phyloP scores from a whole-genome alignment of 2,329 filamentous ascomycete species.

The Aureobasidium sp. region DNA sequence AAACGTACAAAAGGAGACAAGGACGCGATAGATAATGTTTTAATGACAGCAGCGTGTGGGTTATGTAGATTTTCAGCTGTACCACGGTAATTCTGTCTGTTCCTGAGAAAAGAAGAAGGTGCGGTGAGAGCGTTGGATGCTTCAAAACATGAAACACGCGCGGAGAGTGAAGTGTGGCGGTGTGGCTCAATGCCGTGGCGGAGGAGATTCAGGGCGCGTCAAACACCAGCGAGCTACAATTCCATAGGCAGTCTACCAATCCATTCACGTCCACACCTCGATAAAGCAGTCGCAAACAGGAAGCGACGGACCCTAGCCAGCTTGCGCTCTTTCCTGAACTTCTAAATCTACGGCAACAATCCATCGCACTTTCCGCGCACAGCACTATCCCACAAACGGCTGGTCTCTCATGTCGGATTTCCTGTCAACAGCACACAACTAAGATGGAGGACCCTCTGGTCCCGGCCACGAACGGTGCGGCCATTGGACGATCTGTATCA shows the following conservation, averaged over 20 bases:
- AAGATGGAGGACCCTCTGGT: slow-evolving; percentile 31
- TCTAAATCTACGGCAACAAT: background rate
- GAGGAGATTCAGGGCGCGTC: slow-evolving; percentile 6
- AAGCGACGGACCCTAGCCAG: background rate
- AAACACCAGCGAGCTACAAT: background rate
- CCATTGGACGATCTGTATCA: slow-evolving; percentile 22
- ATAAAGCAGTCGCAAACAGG: background rate
- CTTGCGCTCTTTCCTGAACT: background rate
- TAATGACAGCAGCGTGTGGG: background rate
- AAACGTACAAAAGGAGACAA: background rate
- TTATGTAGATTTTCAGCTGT: background rate
- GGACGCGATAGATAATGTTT: background rate
- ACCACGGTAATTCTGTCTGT: background rate
- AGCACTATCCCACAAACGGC: background rate
- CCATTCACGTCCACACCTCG: background rate
- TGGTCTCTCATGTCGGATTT: slow-evolving; percentile 3
- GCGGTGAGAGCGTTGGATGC: background rate
- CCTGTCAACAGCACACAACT: background rate
- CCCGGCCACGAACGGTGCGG: slow-evolving; percentile 26
- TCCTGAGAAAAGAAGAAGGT: background rate
- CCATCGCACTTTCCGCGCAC: slow-evolving; percentile 1
- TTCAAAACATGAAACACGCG: slow-evolving; percentile 4
- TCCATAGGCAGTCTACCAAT: background rate
- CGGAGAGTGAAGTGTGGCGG: background rate
- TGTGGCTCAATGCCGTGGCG: background rate